phyloP scores from a whole-genome alignment of 108 stramenopile genomes.

The Chaetoceros tenuissimus region DNA sequence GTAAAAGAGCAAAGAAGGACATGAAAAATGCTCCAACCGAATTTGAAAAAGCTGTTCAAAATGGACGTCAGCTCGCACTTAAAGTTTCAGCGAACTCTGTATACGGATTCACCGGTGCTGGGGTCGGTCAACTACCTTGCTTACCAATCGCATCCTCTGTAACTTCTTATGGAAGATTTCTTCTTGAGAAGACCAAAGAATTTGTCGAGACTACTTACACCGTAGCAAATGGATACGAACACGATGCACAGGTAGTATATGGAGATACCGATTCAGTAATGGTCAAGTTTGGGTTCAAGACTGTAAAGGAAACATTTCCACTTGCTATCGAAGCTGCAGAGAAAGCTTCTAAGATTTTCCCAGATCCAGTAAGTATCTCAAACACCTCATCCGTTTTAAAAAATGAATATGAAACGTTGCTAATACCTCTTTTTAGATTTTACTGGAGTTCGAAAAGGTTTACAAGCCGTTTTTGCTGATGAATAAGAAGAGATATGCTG shows the following conservation, averaged over 20 bases:
- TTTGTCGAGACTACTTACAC: constrained; percentile 94
- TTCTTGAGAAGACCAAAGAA: constrained; percentile 88
- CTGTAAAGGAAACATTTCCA: constrained; percentile 90
- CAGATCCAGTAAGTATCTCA: no score
- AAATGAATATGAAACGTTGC: no score
- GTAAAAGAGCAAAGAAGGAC: constrained; percentile 98
- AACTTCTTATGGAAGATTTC: constrained; percentile 91
- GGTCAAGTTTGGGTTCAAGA: constrained; percentile 95
- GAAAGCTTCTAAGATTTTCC: constrained; percentile 90
- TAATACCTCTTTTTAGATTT: no score
- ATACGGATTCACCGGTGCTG: constrained; percentile 99
- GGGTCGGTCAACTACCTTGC: constrained; percentile 97
- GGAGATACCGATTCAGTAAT: constrained; percentile 99
- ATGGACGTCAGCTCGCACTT: constrained; percentile 97
- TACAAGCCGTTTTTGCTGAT: constrained; percentile 98
- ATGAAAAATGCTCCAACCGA: constrained; percentile 98
- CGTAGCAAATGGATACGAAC: constrained; percentile 85
- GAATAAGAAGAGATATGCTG: constrained; percentile 99
- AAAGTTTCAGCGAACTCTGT: constrained; percentile 99
- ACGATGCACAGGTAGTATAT: constrained; percentile 95
- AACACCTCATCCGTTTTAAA: constrained; percentile 53
- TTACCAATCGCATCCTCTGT: constrained; percentile 96
- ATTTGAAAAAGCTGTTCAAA: constrained; percentile 98
- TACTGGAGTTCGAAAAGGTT: constrained; percentile 96
- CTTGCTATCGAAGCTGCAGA: constrained; percentile 93